Conservation (phyloP, 2,329 filamentous ascomycete species). For the Alternaria angustiovoidea region DNA sequence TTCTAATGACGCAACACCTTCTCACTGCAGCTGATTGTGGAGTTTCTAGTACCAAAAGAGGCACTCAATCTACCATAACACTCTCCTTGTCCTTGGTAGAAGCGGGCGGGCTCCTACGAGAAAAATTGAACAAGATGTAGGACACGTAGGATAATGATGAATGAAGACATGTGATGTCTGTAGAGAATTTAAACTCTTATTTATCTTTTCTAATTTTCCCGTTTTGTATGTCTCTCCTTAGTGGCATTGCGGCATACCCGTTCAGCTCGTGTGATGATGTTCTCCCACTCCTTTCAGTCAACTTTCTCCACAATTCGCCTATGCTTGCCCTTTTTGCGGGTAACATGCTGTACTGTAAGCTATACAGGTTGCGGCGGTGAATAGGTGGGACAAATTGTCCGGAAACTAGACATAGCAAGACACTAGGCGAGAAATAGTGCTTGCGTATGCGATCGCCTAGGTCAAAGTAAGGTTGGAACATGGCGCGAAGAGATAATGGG, state of each 20-base stretch:
- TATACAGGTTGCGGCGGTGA: slow-evolving; percentile 92
- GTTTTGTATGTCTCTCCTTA: slow-evolving; percentile 9
- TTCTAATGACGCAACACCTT: too few relatives aligned
- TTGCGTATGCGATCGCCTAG: slow-evolving; percentile 91
- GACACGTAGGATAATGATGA: not conserved
- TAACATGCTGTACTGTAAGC: slow-evolving; percentile 97
- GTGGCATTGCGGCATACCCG: slow-evolving; percentile 14
- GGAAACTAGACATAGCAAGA: slow-evolving; percentile 85
- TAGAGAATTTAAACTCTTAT: not conserved
- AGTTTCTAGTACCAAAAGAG: too few relatives aligned
- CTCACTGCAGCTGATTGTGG: too few relatives aligned
- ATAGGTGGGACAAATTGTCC: slow-evolving; percentile 95
- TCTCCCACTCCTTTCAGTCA: slow-evolving; percentile 49
- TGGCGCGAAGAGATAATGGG: slow-evolving; percentile 86
- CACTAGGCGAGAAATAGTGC: slow-evolving; percentile 90
- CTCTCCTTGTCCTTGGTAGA: too few relatives aligned
- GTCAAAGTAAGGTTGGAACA: slow-evolving; percentile 98
- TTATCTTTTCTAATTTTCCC: slow-evolving; percentile 14
- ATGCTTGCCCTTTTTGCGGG: slow-evolving; percentile 82
- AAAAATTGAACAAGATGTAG: not conserved
- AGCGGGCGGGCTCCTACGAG: too few relatives aligned
- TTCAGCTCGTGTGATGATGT: slow-evolving; percentile 3
- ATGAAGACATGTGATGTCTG: not conserved
- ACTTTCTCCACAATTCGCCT: slow-evolving; percentile 81
- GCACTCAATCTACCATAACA: too few relatives aligned